Conservation (phyloP, 805 yeast genomes). For the Kodamaea kaohsiungensis region DNA sequence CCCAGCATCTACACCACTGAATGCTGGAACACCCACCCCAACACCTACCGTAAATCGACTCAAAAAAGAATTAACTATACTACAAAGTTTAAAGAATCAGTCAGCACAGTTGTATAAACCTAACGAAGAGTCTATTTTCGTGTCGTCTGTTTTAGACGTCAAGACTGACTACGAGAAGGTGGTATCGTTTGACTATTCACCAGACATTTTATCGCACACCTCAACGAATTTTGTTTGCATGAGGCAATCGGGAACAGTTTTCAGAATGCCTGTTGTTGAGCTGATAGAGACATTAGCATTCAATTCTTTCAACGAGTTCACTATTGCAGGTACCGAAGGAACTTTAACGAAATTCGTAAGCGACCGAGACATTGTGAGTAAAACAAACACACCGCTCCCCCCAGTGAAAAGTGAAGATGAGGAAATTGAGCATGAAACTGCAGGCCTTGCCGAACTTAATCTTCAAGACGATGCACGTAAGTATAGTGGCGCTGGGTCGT, state of each 20-base stretch:
- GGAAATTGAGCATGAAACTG: not conserved
- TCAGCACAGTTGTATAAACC: constrained; percentile 38
- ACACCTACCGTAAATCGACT: not conserved
- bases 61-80: constrained; percentile 11
- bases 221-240: constrained; percentile 76
- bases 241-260: constrained; percentile 88
- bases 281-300: constrained; percentile 63
- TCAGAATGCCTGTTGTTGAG: constrained; percentile 73
- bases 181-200: constrained; percentile 82
- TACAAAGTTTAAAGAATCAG: constrained; percentile 36
- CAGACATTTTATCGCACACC: constrained; percentile 47
- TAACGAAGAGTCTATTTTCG: constrained; percentile 62
- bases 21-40: not conserved
- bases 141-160: constrained; percentile 72
- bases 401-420: not conserved
- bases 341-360: constrained; percentile 45
- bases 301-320: constrained; percentile 67
- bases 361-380: constrained; percentile 17
- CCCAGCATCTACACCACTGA: not conserved
- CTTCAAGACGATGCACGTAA: constrained; percentile 11
- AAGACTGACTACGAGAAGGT: constrained; percentile 79
- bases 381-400: not conserved
- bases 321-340: constrained; percentile 61
- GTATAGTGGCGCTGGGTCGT: constrained; percentile 17
- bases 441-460: not conserved